These are phyloP conservation scores for Dryas alaskensis DNA, from an alignment of 306 rosid species.

Conservation along the genomic window DNA sequence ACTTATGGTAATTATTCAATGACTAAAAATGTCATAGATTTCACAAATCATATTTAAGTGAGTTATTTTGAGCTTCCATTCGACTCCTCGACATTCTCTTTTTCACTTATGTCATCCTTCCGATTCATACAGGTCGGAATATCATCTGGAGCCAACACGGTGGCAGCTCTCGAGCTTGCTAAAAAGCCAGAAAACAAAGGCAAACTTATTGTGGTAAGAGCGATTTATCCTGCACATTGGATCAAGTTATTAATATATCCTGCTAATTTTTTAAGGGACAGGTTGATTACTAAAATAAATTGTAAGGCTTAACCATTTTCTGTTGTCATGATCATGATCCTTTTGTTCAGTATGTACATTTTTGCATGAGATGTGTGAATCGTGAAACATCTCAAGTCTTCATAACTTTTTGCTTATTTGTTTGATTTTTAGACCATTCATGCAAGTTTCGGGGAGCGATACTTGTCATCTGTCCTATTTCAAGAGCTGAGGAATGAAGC, in stretches of 20 bases:
- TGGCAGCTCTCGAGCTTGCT: conserved; percentile 84
- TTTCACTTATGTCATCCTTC: background rate
- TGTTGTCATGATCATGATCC: background rate
- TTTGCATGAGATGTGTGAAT: background rate
- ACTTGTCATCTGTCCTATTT: conserved; percentile 85
- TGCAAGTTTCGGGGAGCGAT: conserved; percentile 95
- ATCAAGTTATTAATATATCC: background rate
- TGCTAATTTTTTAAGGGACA: background rate
- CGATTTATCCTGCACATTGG: background rate
- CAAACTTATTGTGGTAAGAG: conserved; percentile 89
- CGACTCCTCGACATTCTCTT: too few species aligned
- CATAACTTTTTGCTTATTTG: conserved; percentile 22
- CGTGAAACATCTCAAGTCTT: background rate
- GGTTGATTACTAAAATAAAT: background rate
- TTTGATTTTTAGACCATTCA: conserved; percentile 69
- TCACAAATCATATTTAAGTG: background rate
- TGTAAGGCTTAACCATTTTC: background rate
- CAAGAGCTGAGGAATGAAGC: conserved; percentile 80
- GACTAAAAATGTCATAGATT: background rate
- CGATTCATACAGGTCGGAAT: conserved; percentile 71
- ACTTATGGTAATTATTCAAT: conserved; percentile 64
- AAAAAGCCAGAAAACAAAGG: conserved; percentile 87
- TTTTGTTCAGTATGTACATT: background rate
- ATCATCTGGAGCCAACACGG: conserved; percentile 92
- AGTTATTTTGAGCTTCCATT: too few species aligned